Percentiles rank a stretch among this genome's conserved stretches.
Conservation (phyloP, 2,329 filamentous ascomycete species). For the Blastomyces silverae region DNA sequence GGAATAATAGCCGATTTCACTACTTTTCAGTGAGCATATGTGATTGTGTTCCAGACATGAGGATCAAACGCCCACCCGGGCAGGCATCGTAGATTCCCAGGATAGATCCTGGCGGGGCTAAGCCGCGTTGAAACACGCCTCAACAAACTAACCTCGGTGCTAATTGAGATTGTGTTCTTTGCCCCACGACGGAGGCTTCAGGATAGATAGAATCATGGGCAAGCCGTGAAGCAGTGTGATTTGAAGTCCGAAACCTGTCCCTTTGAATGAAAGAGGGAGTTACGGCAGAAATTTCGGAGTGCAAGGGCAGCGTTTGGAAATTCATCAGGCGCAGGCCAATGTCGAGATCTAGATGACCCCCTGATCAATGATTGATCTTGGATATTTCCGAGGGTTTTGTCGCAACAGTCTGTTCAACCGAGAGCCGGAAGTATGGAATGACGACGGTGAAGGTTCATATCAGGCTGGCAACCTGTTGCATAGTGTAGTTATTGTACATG, state of each 20-base stretch:
- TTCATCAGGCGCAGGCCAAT: not conserved
- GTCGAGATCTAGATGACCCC: not conserved
- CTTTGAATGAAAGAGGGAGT: not conserved
- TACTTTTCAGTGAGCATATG: not conserved
- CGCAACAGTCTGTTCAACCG: not conserved
- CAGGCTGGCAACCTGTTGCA: not conserved
- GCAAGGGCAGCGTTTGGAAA: not conserved
- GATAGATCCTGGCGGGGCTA: conserved; percentile 4
- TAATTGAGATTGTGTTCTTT: conserved; percentile 7
- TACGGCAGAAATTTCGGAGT: not conserved
- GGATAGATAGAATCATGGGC: not conserved
- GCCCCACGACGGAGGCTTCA: not conserved
- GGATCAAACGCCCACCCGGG: not conserved
- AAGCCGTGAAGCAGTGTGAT: not conserved
- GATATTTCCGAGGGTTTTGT: not conserved
- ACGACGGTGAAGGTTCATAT: not conserved
- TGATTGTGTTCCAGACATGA: conserved; percentile 6
- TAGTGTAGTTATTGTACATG: too few relatives aligned
- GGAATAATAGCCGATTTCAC: not conserved
- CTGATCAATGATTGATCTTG: not conserved
- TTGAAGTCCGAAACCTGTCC: not conserved
- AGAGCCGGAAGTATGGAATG: not conserved
- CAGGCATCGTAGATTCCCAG: not conserved
- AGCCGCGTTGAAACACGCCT: conserved; percentile 12
- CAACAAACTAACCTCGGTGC: conserved; percentile 6